A percentile compares a stretch with the other conserved stretches of the same genome.
phyloP scores from a whole-genome alignment of 345 rosid genomes.

The Eucalyptus shirleyi region DNA sequence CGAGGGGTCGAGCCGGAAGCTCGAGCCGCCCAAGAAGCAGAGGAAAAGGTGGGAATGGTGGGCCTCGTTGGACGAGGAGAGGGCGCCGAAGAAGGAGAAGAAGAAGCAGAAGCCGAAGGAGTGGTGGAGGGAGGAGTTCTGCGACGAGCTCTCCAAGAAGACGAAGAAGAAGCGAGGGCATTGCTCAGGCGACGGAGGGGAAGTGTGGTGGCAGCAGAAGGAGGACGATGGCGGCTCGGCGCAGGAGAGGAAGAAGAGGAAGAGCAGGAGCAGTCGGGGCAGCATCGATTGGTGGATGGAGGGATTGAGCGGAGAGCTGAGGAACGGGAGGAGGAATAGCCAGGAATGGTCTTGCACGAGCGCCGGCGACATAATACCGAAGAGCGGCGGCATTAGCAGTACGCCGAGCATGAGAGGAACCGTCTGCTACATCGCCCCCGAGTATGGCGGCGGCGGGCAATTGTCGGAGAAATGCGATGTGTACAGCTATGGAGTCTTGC shows the following conservation, averaged over 20 bases:
- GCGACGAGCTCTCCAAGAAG: slow-evolving; percentile 63
- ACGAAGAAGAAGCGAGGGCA: slow-evolving; percentile 44
- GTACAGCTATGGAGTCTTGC: slow-evolving; percentile 68
- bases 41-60: slow-evolving; percentile 77
- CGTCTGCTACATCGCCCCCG: slow-evolving; percentile 83
- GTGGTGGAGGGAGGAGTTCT: slow-evolving; percentile 97
- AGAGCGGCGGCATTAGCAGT: slow-evolving; percentile 68
- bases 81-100: slow-evolving; percentile 20
- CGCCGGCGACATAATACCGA: slow-evolving; percentile 17
- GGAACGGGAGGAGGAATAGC: slow-evolving; percentile 38
- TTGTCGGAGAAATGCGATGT: slow-evolving; percentile 84
- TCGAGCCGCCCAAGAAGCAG: slow-evolving; percentile 19
- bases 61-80: slow-evolving; percentile 64
- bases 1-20: slow-evolving; percentile 4
- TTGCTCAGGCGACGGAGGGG: slow-evolving; percentile 1
- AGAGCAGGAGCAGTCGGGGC: slow-evolving; percentile 26
- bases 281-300: slow-evolving; percentile 80
- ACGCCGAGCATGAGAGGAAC: slow-evolving; percentile 99
- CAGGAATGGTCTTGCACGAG: slow-evolving; percentile 42
- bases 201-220: slow-evolving; percentile 49
- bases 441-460: slow-evolving; percentile 57
- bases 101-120: slow-evolving; percentile 29
- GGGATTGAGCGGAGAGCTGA: slow-evolving; percentile 63
- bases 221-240: slow-evolving; percentile 22
- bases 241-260: slow-evolving; percentile 41